These are phyloP conservation scores for Bruguiera sexangula DNA, from an alignment of 345 rosid genomes.

Conservation along the genomic window DNA sequence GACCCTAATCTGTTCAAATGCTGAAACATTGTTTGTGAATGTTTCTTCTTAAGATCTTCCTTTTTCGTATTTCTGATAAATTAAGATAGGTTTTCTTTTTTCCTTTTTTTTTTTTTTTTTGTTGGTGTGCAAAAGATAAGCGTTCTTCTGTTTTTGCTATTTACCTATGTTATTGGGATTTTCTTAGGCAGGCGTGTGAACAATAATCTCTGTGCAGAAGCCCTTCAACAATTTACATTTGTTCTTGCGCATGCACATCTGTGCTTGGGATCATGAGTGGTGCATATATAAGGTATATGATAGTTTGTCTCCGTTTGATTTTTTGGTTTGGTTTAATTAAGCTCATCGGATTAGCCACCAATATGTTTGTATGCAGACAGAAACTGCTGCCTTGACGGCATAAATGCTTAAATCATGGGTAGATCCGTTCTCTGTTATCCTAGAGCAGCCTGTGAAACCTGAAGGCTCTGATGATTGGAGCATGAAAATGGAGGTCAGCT, in stretches of 20 bases:
- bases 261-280: constrained; percentile 80
- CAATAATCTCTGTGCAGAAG: constrained; percentile 62
- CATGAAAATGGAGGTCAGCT: constrained; percentile 79
- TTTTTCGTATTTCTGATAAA: not conserved
- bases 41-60: not conserved
- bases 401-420: constrained; percentile 71
- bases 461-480: constrained; percentile 97
- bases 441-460: constrained; percentile 63
- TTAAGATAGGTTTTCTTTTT: not conserved
- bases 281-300: constrained; percentile 57
- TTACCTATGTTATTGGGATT: constrained; percentile 7
- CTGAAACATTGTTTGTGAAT: constrained; percentile 30
- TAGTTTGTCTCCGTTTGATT: constrained; percentile 1
- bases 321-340: constrained; percentile 16
- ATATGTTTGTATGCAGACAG: constrained; percentile 51
- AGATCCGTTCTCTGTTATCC: constrained; percentile 57
- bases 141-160: constrained; percentile 8
- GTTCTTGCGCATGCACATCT: constrained; percentile 67
- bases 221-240: constrained; percentile 77
- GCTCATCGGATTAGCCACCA: constrained; percentile 20
- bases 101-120: no score
- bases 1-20: constrained; percentile 52
- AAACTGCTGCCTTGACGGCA: constrained; percentile 50
- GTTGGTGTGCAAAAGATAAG: not conserved
- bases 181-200: constrained; percentile 58